Percentiles rank a stretch among this genome's conserved stretches.
Conservation (phyloP, 2,329 filamentous ascomycete genomes). For the Microcera coccophila region DNA sequence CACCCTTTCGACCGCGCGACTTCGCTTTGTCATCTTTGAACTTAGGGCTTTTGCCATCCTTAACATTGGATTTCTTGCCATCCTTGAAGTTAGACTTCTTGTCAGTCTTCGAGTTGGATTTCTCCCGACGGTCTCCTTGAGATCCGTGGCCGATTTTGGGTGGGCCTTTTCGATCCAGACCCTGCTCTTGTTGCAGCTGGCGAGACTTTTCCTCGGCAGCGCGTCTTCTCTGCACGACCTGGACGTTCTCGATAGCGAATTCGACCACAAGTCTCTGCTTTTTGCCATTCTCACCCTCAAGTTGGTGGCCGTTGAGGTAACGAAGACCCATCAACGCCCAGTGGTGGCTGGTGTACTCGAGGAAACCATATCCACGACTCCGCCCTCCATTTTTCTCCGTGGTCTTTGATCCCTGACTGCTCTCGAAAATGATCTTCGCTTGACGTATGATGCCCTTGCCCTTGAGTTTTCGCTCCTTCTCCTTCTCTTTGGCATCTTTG, state of each 20-base stretch:
- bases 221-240: constrained; percentile 76
- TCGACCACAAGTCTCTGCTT: constrained; percentile 90
- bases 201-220: constrained; percentile 35
- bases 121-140: constrained; percentile 15
- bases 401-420: constrained; percentile 78
- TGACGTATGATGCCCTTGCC: constrained; percentile 86
- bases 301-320: constrained; percentile 78
- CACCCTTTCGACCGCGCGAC: constrained; percentile 14
- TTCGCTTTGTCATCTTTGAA: constrained; percentile 19
- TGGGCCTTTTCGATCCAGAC: neutral
- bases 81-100: too few species aligned
- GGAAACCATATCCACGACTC: constrained; percentile 92
- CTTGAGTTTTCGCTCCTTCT: constrained; percentile 73
- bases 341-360: constrained; percentile 92
- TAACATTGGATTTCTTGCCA: too few species aligned
- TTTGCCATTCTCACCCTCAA: constrained; percentile 62
- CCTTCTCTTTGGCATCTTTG: constrained; percentile 74
- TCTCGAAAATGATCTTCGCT: constrained; percentile 93
- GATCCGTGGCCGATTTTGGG: constrained; percentile 12
- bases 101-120: neutral
- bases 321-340: constrained; percentile 92
- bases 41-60: too few species aligned
- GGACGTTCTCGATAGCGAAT: constrained; percentile 96
- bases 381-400: constrained; percentile 66
- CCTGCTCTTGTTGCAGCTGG: constrained; percentile 20